Evolutionary conservation across 164 flowering plant species (phyloP), one percentile per base, ranked within the genome.

Genomic region (Warburgia ugandensis): DNA sequence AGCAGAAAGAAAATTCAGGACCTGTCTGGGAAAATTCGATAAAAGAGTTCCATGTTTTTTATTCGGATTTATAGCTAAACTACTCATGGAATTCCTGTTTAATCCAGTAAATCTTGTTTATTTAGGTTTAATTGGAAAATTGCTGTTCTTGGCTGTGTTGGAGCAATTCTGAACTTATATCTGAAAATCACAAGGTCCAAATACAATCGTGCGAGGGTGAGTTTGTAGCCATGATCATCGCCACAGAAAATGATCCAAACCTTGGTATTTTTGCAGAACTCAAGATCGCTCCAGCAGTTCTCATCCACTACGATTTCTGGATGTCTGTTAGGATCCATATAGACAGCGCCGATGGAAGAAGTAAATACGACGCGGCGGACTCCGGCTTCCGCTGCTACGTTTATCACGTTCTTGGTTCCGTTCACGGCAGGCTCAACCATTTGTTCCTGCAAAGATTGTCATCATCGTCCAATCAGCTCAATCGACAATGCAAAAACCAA

Each of bases 251-350:
- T 6, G 0, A 43, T 8, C 14, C 36, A 2, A 5, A 86, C 97
- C 91, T 75, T 83, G 49, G 96, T 92, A 66, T 75, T 77, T 71
- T 85, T 92, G 85, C 98, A 92, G 62, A 74, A 88, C 3, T 92
- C 97, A 7, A 92, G 87, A 58, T 92, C 94, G 60, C 97, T 88
- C 99, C 97, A 92, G 59, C 97, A 92, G 39, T 65, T 73, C 61
- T 92, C 99, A 36, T 92, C 99, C 0, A 92, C 87, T 9, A 88
- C 84, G 2, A 43, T 73, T 4, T 88, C 87, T 0, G 87, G 84
- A 11, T 72, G 44, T 47, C 99, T 33, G 45, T 77, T 79, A 0
- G 97, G 95, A 59, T 88, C 89, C 97, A 89, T 88, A 64, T 79
- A 70, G 0, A 88, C 89, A 0, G 99, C 86, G 6, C 97, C 99